Percentiles rank a stretch among this genome's conserved stretches.
Conservation (phyloP, 208 protist species). For the Leishmania braziliensis region DNA sequence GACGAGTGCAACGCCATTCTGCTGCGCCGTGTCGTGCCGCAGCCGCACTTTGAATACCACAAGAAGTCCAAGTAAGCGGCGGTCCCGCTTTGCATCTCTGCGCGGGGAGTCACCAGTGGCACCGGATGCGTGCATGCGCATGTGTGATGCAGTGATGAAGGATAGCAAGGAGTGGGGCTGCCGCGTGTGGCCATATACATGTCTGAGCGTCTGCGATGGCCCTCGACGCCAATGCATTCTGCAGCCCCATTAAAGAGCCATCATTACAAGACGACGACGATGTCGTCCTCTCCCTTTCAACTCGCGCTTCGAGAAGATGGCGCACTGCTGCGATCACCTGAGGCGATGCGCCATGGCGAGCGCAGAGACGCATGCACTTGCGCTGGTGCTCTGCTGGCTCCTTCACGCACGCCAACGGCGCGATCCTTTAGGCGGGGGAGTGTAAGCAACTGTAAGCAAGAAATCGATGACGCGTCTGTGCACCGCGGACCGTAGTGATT, state of each 20-base stretch:
- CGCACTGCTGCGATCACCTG: neutral
- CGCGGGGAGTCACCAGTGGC: neutral
- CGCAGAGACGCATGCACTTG: neutral
- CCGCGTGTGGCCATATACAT: neutral
- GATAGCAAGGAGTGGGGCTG: neutral
- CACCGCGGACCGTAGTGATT: neutral
- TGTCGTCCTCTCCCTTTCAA: neutral
- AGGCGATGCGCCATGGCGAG: neutral
- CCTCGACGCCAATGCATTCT: neutral
- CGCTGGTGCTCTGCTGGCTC: neutral
- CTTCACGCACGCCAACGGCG: neutral
- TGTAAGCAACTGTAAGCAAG: neutral
- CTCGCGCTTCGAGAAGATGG: neutral
- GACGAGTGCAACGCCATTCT: conserved; percentile 76
- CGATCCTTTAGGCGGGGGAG: no score
- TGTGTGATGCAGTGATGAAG: neutral
- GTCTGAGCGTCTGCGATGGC: neutral
- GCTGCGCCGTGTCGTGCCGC: conserved; percentile 58
- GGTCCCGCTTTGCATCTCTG: neutral
- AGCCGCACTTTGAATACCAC: conserved; percentile 47
- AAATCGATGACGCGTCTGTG: neutral
- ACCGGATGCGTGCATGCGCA: neutral
- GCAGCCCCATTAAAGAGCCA: neutral
- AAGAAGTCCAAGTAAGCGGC: conserved; percentile 39
- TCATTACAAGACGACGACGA: neutral